Conservation (phyloP, 345 rosid species). For the Aurinia saxatilis region DNA sequence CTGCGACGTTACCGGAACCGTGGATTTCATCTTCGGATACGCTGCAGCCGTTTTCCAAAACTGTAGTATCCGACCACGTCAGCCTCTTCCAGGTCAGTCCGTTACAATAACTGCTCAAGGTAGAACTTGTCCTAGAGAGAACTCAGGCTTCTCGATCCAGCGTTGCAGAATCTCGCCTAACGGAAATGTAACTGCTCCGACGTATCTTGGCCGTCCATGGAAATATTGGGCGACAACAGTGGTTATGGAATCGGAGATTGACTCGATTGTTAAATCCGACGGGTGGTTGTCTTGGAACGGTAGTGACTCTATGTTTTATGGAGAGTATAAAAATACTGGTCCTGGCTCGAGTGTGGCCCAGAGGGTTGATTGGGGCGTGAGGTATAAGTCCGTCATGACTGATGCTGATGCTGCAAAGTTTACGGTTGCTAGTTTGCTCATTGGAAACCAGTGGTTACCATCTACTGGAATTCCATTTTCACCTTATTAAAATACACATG, state of each 20-base stretch:
- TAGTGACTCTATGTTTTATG: slow-evolving; percentile 41
- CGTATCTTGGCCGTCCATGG: slow-evolving; percentile 90
- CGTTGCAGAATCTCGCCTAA: slow-evolving; percentile 36
- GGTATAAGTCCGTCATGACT: slow-evolving; percentile 38
- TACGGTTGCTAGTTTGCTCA: slow-evolving; percentile 43
- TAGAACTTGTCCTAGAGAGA: slow-evolving; percentile 53
- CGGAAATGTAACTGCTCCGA: slow-evolving; percentile 36
- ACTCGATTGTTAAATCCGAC: slow-evolving; percentile 29
- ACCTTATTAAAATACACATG: not conserved
- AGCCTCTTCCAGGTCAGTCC: slow-evolving; percentile 56
- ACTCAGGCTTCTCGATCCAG: slow-evolving; percentile 68
- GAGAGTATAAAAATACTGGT: slow-evolving; percentile 64
- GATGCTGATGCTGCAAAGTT: slow-evolving; percentile 43
- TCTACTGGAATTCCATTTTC: slow-evolving; percentile 29
- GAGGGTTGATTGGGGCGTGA: slow-evolving; percentile 60
- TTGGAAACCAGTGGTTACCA: slow-evolving; percentile 53
- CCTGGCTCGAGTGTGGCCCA: slow-evolving; percentile 34
- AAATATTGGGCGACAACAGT: slow-evolving; percentile 61
- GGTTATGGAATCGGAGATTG: slow-evolving; percentile 61
- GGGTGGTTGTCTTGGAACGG: slow-evolving; percentile 84
- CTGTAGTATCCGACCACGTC: slow-evolving; percentile 66
- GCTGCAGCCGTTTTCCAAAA: slow-evolving; percentile 59
- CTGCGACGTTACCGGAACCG: slow-evolving; percentile 69
- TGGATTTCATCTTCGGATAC: slow-evolving; percentile 85
- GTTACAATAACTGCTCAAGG: slow-evolving; percentile 90